These are phyloP conservation scores for Apodospora peruviana DNA, from an alignment of 495 filamentous ascomycete species.

Conservation along the genomic window DNA sequence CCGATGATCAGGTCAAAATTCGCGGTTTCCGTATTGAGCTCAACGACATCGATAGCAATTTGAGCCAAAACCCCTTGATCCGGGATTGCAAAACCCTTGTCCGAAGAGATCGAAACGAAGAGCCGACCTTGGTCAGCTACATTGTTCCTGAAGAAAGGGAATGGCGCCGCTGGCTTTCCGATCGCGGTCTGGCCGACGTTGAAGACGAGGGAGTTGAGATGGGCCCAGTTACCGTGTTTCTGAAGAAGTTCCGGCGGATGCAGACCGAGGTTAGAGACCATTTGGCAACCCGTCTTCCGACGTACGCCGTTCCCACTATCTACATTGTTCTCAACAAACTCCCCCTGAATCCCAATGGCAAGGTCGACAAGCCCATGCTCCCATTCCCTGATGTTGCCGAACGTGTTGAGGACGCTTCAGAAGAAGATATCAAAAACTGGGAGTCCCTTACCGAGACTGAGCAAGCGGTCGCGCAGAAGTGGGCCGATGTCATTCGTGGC, in stretches of 20 bases:
- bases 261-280: constrained; percentile 69
- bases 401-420: constrained; percentile 48
- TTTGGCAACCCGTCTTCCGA: constrained; percentile 68
- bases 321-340: constrained; percentile 75
- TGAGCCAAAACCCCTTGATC: constrained; percentile 72
- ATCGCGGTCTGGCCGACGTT: constrained; percentile 46
- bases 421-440: constrained; percentile 66
- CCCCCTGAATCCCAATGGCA: constrained; percentile 91
- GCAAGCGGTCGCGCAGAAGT: constrained; percentile 26
- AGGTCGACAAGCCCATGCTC: constrained; percentile 83
- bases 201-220: constrained; percentile 43
- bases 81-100: constrained; percentile 86
- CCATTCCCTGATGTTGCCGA: constrained; percentile 79
- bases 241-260: constrained; percentile 62
- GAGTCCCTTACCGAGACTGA: constrained; percentile 44
- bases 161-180: constrained; percentile 63
- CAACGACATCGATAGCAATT: constrained; percentile 84
- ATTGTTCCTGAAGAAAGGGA: constrained; percentile 74
- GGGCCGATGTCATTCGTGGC: constrained; percentile 46
- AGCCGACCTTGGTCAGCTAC: constrained; percentile 85
- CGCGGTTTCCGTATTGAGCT: constrained; percentile 94
- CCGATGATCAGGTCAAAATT: constrained; percentile 91
- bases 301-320: constrained; percentile 74
- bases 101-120: constrained; percentile 81
- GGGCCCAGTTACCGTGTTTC: constrained; percentile 35